A percentile compares a stretch with the other conserved stretches of the same genome.
Evolutionary conservation across 2,329 filamentous ascomycete species (phyloP).

Genomic region (Fusarium burgessii): DNA sequence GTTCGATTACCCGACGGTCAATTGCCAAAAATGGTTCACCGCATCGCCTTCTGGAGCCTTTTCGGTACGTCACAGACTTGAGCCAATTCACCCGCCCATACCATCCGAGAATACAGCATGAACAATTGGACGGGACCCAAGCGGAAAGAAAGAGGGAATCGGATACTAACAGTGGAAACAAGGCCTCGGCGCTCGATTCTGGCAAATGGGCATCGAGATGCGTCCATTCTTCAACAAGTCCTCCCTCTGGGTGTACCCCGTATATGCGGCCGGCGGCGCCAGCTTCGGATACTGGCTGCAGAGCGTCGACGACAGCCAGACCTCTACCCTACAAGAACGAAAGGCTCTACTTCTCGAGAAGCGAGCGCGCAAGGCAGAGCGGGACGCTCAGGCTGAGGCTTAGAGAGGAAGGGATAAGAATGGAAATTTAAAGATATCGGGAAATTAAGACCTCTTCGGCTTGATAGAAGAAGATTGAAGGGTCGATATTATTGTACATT

Average conservation of each 20-base stretch:
- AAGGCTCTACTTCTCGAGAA: slow-evolving; percentile 89
- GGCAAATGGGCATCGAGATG: slow-evolving; percentile 99
- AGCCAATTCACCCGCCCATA: slow-evolving; percentile 28
- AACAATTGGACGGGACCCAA: neutral
- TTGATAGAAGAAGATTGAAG: slow-evolving; percentile 12
- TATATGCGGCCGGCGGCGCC: slow-evolving; percentile 86
- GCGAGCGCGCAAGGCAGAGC: slow-evolving; percentile 73
- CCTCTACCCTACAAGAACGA: slow-evolving; percentile 79
- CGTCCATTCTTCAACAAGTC: slow-evolving; percentile 89
- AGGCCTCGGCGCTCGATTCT: slow-evolving; percentile 93
- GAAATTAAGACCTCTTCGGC: slow-evolving; percentile 18
- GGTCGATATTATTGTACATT: slow-evolving; percentile 41
- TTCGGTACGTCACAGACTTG: slow-evolving; percentile 73
- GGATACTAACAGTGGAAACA: slow-evolving; percentile 24
- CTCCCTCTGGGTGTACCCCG: slow-evolving; percentile 90
- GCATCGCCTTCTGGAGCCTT: slow-evolving; percentile 85
- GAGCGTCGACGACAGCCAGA: slow-evolving; percentile 87
- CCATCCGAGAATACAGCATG: slow-evolving; percentile 3
- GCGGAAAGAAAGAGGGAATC: neutral
- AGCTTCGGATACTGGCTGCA: slow-evolving; percentile 98
- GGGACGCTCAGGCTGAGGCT: slow-evolving; percentile 51
- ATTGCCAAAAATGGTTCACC: slow-evolving; percentile 66
- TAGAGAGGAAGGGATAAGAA: slow-evolving; percentile 14
- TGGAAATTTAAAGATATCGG: slow-evolving; percentile 24
- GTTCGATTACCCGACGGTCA: slow-evolving; percentile 37